Evolutionary conservation across 2,329 filamentous ascomycete genomes (phyloP).

Genomic region (Talaromyces albobiverticillius): DNA sequence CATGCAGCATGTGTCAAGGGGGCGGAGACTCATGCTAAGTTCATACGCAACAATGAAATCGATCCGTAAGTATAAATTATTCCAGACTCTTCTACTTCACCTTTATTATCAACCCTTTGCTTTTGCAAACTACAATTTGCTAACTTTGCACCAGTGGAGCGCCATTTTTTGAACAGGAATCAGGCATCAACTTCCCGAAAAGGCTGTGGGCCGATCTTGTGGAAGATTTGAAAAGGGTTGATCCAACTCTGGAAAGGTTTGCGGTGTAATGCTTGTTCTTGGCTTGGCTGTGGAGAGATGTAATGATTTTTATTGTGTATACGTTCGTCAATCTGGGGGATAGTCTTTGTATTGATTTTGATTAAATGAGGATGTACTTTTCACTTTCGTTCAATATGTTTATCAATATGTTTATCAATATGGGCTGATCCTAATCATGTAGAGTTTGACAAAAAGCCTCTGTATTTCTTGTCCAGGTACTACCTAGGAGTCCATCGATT

Average conservation of each 20-base stretch:
- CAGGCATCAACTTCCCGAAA: neutral
- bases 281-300: too few species aligned
- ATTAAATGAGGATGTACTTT: too few species aligned
- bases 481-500: too few species aligned
- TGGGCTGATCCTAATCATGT: too few species aligned
- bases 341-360: too few species aligned
- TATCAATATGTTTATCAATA: too few species aligned
- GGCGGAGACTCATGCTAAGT: conserved; percentile 18
- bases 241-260: neutral
- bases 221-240: neutral
- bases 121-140: neutral
- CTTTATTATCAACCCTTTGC: neutral
- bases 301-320: too few species aligned
- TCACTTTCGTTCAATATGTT: too few species aligned
- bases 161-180: neutral
- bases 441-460: too few species aligned
- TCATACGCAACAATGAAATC: conserved; percentile 10
- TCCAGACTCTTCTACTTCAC: neutral
- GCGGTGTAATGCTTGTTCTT: neutral
- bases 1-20: conserved; percentile 13
- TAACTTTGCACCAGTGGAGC: neutral
- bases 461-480: too few species aligned
- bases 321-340: too few species aligned
- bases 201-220: neutral
- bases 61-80: conserved; percentile 5